Base-by-base conservation (phyloP, 2,329 filamentous ascomycete species). In the Amphichorda felina region DNA sequence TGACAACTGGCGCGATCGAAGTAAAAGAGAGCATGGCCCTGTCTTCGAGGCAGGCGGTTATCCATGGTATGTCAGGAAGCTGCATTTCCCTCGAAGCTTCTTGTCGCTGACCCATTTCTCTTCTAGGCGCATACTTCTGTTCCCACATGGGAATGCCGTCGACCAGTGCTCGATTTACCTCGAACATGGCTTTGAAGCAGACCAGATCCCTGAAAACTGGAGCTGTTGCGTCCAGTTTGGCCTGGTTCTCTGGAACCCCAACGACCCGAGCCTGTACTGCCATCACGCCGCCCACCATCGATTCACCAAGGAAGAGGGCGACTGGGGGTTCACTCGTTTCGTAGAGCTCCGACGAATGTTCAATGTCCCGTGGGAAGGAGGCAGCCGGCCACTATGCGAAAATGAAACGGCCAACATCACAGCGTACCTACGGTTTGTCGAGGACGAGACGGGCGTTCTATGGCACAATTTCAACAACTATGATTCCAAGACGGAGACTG, bases 261-360 rank as follows among this genome's bases (percentile, higher is more conserved):
- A 89, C 51, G 86, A 95, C 49, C 89, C 91, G n/a, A 78, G 77
- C 42, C 72, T 95, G 47, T 86, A 82, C 56, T 70, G 70, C 34
- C 82, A 94, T 49, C 79, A 86, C 64, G 72, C 67, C 30, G 91
- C 91, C n/a, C 86, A 88, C 47, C 91, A 98, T 55, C 82, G 91
- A 40, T 98, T 96, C 58, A 96, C 87, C 4, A 84, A 83, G 43
- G 91, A 96, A 30, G 91, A 98, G 58, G 87, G 86, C 17, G 91
- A 98, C 50, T 98, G 91, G 91, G 91, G 91, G 2, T 98, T 98
- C 56, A 98, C 91, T n/a, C 70, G 89, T 38, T 98, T 96, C 53
- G 78, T 87, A 10, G 91, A 96, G 55, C 71, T 94, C 34, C 73
- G 86, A 36, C 81, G 78, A 50, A 80, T 96, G 55, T 94, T 95